Conservation (phyloP, 2,329 filamentous ascomycete species). For the Colletotrichum coccodes region DNA sequence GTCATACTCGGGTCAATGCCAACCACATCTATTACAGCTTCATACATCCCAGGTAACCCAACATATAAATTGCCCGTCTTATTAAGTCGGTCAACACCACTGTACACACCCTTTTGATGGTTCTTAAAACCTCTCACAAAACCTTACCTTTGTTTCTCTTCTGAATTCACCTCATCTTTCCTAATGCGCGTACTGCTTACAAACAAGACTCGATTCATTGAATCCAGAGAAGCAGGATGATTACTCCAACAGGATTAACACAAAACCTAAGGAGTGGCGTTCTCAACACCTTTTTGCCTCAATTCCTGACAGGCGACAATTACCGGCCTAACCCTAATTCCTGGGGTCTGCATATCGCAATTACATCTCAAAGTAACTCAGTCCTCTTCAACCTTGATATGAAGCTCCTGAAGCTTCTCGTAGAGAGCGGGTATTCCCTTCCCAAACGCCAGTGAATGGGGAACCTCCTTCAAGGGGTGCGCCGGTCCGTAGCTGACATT, state of each 20-base stretch:
- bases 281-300: not conserved
- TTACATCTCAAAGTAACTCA: not conserved
- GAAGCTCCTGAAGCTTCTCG: conserved; percentile 13
- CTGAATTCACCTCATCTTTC: not conserved
- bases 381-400: not conserved
- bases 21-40: too few species aligned
- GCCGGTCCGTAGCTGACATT: not conserved
- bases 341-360: conserved; percentile 49
- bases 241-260: not conserved
- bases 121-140: too few species aligned
- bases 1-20: too few species aligned
- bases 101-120: not conserved
- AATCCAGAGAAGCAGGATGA: not conserved
- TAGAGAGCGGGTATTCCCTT: conserved; percentile 21
- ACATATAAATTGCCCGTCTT: too few species aligned
- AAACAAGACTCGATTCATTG: not conserved
- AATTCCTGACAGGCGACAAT: not conserved
- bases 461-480: conserved; percentile 3
- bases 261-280: not conserved
- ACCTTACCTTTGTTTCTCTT: too few species aligned
- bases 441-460: conserved; percentile 7
- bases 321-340: not conserved
- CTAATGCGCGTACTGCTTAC: not conserved
- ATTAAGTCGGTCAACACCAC: too few species aligned
- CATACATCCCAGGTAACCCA: too few species aligned